Percentiles rank a stretch among this genome's conserved stretches.
These are phyloP conservation scores for Paracoccidioides lutzii DNA, from an alignment of 2,329 filamentous ascomycete genomes.

Conservation along the genomic window DNA sequence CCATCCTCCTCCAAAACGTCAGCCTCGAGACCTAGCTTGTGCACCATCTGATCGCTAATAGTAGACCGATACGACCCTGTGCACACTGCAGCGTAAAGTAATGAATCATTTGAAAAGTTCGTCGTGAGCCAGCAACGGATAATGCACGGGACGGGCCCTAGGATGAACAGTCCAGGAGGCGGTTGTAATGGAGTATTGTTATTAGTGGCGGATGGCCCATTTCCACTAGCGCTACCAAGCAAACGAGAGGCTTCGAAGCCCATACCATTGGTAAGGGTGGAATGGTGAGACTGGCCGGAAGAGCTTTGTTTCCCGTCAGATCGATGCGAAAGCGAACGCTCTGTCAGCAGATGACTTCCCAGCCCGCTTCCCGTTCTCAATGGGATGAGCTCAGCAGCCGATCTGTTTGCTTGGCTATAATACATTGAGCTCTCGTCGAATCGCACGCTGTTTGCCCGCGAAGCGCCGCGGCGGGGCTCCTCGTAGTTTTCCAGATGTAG, in stretches of 20 bases:
- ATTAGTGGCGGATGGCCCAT: constrained; percentile 49
- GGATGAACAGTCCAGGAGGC: constrained; percentile 69
- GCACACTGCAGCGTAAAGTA: constrained; percentile 85
- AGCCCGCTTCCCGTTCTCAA: constrained; percentile 67
- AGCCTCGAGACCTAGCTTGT: constrained; percentile 57
- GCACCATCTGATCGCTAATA: constrained; percentile 62
- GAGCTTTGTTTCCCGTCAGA: constrained; percentile 93
- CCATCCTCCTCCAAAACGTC: constrained; percentile 56
- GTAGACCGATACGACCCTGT: constrained; percentile 81
- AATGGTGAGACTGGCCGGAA: constrained; percentile 66
- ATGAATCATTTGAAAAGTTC: constrained; percentile 75
- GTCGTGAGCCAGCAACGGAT: constrained; percentile 90
- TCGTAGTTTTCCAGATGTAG: constrained; percentile 80
- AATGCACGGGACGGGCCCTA: constrained; percentile 84
- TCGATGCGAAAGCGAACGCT: constrained; percentile 84
- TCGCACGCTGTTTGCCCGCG: constrained; percentile 88
- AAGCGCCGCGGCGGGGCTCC: constrained; percentile 71
- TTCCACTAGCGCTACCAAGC: constrained; percentile 45
- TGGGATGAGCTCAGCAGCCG: constrained; percentile 70
- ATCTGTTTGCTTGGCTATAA: constrained; percentile 70
- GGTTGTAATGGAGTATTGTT: constrained; percentile 42
- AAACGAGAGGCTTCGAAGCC: constrained; percentile 59
- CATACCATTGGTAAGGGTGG: constrained; percentile 73
- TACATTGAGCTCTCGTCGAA: constrained; percentile 94
- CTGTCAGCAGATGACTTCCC: constrained; percentile 67